A percentile compares a stretch with the other conserved stretches of the same genome.
Evolutionary conservation across 257 asterid species (phyloP).

Genomic region (Solanum sitiens): DNA sequence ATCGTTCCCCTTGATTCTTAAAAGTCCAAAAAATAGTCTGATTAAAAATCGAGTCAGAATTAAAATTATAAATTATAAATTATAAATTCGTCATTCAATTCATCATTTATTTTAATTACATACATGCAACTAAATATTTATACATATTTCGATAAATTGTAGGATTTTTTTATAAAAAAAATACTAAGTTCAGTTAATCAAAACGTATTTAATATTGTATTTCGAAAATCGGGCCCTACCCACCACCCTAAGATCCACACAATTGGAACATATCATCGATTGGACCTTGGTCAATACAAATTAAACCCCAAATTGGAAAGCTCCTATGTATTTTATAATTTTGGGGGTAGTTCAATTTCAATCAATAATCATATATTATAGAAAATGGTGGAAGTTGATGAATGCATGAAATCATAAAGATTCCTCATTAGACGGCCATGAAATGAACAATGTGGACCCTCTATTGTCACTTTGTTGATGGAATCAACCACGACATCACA

Average conservation of each 20-base stretch:
- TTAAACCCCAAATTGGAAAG: conserved; percentile 18
- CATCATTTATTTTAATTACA: background rate
- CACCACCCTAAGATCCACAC: conserved; percentile 16
- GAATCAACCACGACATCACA: conserved; percentile 45
- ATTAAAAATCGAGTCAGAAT: background rate
- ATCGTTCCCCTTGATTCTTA: conserved; percentile 11
- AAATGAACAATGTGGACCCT: conserved; percentile 35
- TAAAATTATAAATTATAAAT: background rate
- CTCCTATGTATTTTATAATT: conserved; percentile 9
- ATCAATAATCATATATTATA: conserved; percentile 2
- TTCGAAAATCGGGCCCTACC: background rate
- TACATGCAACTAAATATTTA: background rate
- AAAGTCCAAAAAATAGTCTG: background rate
- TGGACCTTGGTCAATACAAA: conserved; percentile 14
- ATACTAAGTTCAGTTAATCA: background rate
- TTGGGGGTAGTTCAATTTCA: background rate
- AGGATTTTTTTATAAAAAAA: background rate
- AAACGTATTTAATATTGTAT: background rate
- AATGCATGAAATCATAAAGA: conserved; percentile 37
- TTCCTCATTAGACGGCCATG: conserved; percentile 77
- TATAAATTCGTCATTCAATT: background rate
- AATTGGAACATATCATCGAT: conserved; percentile 12
- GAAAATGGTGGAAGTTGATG: conserved; percentile 33
- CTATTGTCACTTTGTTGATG: conserved; percentile 38
- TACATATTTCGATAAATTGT: background rate